Conservation (phyloP, 2,329 filamentous ascomycete species). For the Microsporum canis region DNA sequence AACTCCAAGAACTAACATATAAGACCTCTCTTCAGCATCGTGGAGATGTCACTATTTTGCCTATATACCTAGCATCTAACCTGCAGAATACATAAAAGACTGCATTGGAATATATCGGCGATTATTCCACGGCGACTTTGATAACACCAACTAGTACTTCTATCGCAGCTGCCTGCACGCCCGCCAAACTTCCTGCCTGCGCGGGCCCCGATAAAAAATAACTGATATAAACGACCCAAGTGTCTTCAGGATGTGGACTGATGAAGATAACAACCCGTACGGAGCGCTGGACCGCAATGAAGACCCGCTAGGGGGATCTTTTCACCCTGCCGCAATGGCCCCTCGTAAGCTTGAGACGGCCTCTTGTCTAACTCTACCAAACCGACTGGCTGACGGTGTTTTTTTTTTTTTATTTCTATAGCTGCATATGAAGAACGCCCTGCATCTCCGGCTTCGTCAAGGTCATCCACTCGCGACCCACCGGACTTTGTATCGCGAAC, state of each 20-base stretch:
- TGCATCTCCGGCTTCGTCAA: slow-evolving; percentile 56
- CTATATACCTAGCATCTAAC: neutral
- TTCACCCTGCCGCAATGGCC: slow-evolving; percentile 45
- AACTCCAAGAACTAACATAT: neutral
- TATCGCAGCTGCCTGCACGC: neutral
- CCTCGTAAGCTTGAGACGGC: slow-evolving; percentile 30
- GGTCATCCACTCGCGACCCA: slow-evolving; percentile 56
- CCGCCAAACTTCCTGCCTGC: neutral
- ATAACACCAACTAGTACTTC: neutral
- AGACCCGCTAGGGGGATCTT: slow-evolving; percentile 55
- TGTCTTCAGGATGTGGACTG: slow-evolving; percentile 70
- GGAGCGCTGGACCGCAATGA: slow-evolving; percentile 85
- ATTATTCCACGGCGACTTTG: neutral
- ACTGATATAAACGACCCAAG: neutral
- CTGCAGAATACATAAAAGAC: neutral
- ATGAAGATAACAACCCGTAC: slow-evolving; percentile 98
- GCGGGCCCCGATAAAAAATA: neutral
- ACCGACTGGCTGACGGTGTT: neutral
- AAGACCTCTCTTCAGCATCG: neutral
- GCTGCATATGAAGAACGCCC: slow-evolving; percentile 48
- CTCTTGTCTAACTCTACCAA: neutral
- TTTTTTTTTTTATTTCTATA: neutral
- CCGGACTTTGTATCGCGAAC: slow-evolving; percentile 45
- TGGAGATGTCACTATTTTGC: neutral
- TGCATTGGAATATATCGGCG: neutral